Base-by-base conservation (phyloP, 2,329 filamentous ascomycete genomes). In the Neocucurbitaria cava region DNA sequence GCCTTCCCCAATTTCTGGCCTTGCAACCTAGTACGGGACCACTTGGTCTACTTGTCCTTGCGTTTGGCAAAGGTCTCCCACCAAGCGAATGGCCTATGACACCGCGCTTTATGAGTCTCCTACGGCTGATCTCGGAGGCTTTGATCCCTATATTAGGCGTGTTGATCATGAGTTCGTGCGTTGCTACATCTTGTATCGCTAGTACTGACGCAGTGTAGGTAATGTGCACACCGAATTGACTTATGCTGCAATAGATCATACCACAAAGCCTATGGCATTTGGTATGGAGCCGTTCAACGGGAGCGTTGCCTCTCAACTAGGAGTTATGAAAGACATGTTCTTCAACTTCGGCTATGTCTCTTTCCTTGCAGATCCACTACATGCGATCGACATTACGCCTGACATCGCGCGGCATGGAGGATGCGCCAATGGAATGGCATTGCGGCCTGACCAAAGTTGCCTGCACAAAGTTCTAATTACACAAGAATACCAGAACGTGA, bases 281-380 rank as follows among this genome's bases (percentile, higher is more conserved):
- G 58, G 58, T 3, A 59, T 62, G 56, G 46, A 56, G 28, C 49
- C 52, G 11, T 62, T 62, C 47, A 62, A 62, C 36, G 33, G 26
- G 3, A 59, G 48, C 42, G 49, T 62, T 20, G 59, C 54, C n/a
- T 43, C 54, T n/a, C 51, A 58, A 24, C 38, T 62, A 23, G 57
- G 57, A 4, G 49, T 53, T 13, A 56, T 58, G 57, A 38, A 56
- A 40, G 59, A 62, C 30, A 23, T 62, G 11, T 31, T 58, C 8
- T 62, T 62, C 57, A 60, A 60, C 44, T 26, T 60, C 1, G 46
- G 28, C 18, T 62, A 60, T 30, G 54, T 58, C n/a, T 15, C 50
- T 2, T 62, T 62, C 41, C 54, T 62, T 13, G 21, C 17, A 13
- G 52, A 58, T 44, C 51, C 59, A n/a, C 23, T 58, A 13, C 57